A percentile compares a stretch with the other conserved stretches of the same genome.
phyloP scores from a whole-genome alignment of 345 rosid genomes.

The Erucastrum elatum region DNA sequence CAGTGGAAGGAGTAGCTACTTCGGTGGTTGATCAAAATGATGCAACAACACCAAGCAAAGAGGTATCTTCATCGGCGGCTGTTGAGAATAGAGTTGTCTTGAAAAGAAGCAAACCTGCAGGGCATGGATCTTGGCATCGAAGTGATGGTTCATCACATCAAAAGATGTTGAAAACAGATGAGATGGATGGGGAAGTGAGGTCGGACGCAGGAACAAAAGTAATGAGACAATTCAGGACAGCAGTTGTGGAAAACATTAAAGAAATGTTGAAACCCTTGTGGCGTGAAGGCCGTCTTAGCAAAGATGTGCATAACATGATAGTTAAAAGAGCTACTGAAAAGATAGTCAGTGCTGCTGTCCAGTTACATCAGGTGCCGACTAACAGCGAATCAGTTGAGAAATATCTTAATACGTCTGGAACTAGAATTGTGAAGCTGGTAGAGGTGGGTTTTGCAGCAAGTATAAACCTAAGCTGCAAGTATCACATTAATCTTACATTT shows the following conservation, averaged over 20 bases:
- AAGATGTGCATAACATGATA: constrained; percentile 74
- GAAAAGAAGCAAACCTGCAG: constrained; percentile 40
- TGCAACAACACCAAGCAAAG: constrained; percentile 46
- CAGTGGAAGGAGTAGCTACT: constrained; percentile 49
- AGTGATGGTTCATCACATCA: constrained; percentile 49
- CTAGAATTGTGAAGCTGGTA: constrained; percentile 72
- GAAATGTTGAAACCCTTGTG: constrained; percentile 79
- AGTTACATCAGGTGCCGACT: constrained; percentile 61
- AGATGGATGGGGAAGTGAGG: constrained; percentile 48
- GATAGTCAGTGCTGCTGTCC: constrained; percentile 58
- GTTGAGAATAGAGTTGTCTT: constrained; percentile 43
- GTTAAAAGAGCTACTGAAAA: constrained; percentile 78
- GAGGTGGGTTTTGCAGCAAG: constrained; percentile 57
- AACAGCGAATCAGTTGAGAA: constrained; percentile 51
- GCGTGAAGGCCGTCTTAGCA: constrained; percentile 80
- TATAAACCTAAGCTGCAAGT: neutral
- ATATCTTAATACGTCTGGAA: constrained; percentile 56
- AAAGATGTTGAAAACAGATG: constrained; percentile 43
- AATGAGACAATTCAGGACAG: constrained; percentile 57
- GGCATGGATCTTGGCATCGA: constrained; percentile 41
- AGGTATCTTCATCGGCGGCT: constrained; percentile 45
- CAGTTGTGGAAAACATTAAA: constrained; percentile 64
- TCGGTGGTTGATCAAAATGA: constrained; percentile 51
- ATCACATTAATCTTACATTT: constrained; percentile 27
- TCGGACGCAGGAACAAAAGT: constrained; percentile 53